A percentile compares a stretch with the other conserved stretches of the same genome.
phyloP scores from a whole-genome alignment of 129 eudicot species.

The Chrysanthemum lavandulifolium region DNA sequence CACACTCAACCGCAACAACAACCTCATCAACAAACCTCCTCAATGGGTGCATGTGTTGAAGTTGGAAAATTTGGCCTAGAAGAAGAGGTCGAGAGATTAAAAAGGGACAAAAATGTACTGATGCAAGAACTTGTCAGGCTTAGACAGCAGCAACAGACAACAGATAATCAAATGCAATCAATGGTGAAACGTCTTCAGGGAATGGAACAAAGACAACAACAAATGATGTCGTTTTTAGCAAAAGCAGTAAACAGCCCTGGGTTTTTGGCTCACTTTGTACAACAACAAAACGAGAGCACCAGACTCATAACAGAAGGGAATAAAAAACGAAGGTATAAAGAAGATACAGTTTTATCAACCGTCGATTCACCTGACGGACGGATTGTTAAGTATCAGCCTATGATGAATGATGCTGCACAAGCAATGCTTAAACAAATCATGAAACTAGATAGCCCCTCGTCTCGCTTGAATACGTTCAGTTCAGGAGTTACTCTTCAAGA shows the following conservation, averaged over 20 bases:
- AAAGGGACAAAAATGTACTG: slow-evolving; percentile 77
- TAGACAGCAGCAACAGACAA: slow-evolving; percentile 82
- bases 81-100: slow-evolving; percentile 86
- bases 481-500: slow-evolving; percentile 85
- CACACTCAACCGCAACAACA: slow-evolving; percentile 56
- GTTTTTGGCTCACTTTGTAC: slow-evolving; percentile 75
- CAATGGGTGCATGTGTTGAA: slow-evolving; percentile 74
- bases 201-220: slow-evolving; percentile 92
- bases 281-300: slow-evolving; percentile 66
- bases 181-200: slow-evolving; percentile 90
- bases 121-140: slow-evolving; percentile 85
- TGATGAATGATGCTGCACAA: slow-evolving; percentile 63
- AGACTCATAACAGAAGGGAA: slow-evolving; percentile 56
- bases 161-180: slow-evolving; percentile 71
- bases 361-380: slow-evolving; percentile 46
- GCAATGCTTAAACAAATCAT: slow-evolving; percentile 65
- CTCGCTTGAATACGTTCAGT: slow-evolving; percentile 39
- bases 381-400: slow-evolving; percentile 79
- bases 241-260: slow-evolving; percentile 86
- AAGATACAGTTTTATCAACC: slow-evolving; percentile 41
- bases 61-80: slow-evolving; percentile 90
- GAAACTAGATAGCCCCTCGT: slow-evolving; percentile 48
- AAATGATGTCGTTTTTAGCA: slow-evolving; percentile 91
- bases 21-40: slow-evolving; percentile 50
- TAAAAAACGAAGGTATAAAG: slow-evolving; percentile 71